phyloP scores from a whole-genome alignment of 225 moss, liverwort and hornwort genomes.

The Physcomitrellopsis africana region DNA sequence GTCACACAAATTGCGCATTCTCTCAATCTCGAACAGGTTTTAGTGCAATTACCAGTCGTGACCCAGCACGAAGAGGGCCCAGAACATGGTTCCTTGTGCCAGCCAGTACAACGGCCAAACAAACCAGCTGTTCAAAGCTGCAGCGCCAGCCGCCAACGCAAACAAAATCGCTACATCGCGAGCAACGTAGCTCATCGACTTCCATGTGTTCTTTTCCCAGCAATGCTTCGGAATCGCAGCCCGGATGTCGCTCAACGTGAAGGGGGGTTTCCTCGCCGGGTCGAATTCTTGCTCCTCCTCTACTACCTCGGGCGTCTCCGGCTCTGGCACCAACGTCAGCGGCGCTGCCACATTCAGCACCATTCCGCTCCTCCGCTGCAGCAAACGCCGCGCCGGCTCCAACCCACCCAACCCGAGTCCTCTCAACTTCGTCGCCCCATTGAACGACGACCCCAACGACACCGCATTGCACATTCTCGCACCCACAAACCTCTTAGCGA shows the following conservation, averaged over 20 bases:
- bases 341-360: conserved; percentile 78
- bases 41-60: conserved; percentile 65
- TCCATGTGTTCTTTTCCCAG: conserved; percentile 86
- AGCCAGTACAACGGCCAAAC: conserved; percentile 96
- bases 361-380: neutral
- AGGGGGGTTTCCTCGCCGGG: conserved; percentile 64
- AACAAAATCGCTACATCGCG: conserved; percentile 83
- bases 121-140: conserved; percentile 77
- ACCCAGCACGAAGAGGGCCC: conserved; percentile 96
- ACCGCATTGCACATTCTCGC: conserved; percentile 31
- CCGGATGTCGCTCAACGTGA: conserved; percentile 80
- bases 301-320: conserved; percentile 40
- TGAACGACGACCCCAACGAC: conserved; percentile 8
- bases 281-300: conserved; percentile 55
- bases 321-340: conserved; percentile 55
- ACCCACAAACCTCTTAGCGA: neutral
- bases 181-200: conserved; percentile 75
- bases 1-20: no score
- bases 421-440: conserved; percentile 5
- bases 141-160: conserved; percentile 79
- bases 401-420: conserved; percentile 23
- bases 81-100: conserved; percentile 99
- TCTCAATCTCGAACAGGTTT: neutral
- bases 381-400: neutral
- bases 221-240: conserved; percentile 97